phyloP scores from a whole-genome alignment of 805 yeast species.

The Myxozyma melibiosi region DNA sequence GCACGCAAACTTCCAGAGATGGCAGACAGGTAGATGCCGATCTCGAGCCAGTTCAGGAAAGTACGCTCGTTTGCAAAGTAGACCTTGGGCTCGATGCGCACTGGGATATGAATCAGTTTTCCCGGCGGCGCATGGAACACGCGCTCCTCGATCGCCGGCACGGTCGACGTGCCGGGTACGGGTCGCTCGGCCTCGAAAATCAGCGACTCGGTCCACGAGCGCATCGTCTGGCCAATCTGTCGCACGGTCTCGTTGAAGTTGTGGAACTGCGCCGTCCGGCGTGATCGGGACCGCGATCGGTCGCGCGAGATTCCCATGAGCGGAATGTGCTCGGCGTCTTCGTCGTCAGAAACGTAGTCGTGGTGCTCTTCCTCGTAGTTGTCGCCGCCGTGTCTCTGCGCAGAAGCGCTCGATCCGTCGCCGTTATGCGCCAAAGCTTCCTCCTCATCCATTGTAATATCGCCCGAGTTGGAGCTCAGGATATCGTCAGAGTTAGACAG shows the following conservation, averaged over 20 bases:
- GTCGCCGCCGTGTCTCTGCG: neutral
- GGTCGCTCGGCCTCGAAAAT: slow-evolving; percentile 21
- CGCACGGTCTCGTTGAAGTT: slow-evolving; percentile 22
- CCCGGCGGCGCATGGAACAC: slow-evolving; percentile 59
- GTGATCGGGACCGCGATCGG: slow-evolving; percentile 16
- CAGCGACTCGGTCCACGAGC: slow-evolving; percentile 21
- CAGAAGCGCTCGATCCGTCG: neutral
- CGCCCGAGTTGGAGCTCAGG: slow-evolving; percentile 10
- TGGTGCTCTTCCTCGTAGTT: neutral
- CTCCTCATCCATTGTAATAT: slow-evolving; percentile 37
- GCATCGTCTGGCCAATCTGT: slow-evolving; percentile 16
- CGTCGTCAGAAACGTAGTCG: slow-evolving; percentile 32
- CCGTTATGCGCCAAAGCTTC: slow-evolving; percentile 38
- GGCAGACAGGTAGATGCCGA: slow-evolving; percentile 83
- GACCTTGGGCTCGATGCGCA: slow-evolving; percentile 97
- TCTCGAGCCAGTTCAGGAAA: slow-evolving; percentile 88
- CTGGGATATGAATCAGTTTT: slow-evolving; percentile 86
- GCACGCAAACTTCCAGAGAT: slow-evolving; percentile 84
- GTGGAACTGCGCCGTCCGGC: slow-evolving; percentile 10
- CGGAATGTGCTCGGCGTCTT: slow-evolving; percentile 36
- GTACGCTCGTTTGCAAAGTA: slow-evolving; percentile 98
- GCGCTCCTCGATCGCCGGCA: slow-evolving; percentile 15
- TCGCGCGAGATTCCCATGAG: slow-evolving; percentile 30
- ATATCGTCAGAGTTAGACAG: slow-evolving; percentile 40
- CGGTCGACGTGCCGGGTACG: neutral